A percentile compares a stretch with the other conserved stretches of the same genome.
phyloP scores from a whole-genome alignment of 2,329 filamentous ascomycete species.

The Uncinocarpus reesii region DNA sequence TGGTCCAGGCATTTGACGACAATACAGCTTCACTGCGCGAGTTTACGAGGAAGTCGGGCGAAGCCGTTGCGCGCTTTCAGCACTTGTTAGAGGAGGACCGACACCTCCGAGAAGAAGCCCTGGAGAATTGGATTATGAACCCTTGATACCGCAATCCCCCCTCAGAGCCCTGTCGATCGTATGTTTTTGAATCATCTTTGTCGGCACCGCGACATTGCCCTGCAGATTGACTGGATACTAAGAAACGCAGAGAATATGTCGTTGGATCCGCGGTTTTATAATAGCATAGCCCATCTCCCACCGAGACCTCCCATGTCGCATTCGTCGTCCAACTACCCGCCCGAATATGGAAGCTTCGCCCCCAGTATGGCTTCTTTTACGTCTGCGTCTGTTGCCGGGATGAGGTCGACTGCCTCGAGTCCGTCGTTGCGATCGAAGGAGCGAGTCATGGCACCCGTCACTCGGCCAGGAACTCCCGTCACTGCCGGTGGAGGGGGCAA shows the following conservation, averaged over 20 bases:
- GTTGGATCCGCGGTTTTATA: conserved; percentile 34
- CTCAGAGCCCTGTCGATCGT: conserved; percentile 18
- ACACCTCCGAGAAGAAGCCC: not conserved
- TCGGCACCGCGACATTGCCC: conserved; percentile 33
- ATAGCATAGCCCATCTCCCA: conserved; percentile 16
- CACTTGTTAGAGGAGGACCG: too few species aligned
- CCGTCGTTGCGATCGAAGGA: conserved; percentile 66
- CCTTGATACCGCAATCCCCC: not conserved
- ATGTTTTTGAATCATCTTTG: conserved; percentile 30
- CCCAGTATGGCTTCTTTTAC: conserved; percentile 28
- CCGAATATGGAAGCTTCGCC: conserved; percentile 27
- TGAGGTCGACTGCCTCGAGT: conserved; percentile 60
- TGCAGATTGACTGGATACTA: conserved; percentile 33
- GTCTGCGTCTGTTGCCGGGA: conserved; percentile 27
- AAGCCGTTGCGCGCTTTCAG: not conserved
- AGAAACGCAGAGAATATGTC: conserved; percentile 31
- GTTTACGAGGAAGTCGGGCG: not conserved
- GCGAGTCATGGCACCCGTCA: conserved; percentile 48
- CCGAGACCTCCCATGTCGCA: conserved; percentile 11
- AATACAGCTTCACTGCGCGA: not conserved
- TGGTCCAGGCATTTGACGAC: not conserved
- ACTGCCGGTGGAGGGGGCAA: conserved; percentile 56
- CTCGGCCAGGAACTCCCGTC: conserved; percentile 33
- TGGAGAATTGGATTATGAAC: conserved; percentile 9
- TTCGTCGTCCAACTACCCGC: conserved; percentile 10